These are phyloP conservation scores for Turnera subulata DNA, from an alignment of 345 rosid species.

Conservation along the genomic window DNA sequence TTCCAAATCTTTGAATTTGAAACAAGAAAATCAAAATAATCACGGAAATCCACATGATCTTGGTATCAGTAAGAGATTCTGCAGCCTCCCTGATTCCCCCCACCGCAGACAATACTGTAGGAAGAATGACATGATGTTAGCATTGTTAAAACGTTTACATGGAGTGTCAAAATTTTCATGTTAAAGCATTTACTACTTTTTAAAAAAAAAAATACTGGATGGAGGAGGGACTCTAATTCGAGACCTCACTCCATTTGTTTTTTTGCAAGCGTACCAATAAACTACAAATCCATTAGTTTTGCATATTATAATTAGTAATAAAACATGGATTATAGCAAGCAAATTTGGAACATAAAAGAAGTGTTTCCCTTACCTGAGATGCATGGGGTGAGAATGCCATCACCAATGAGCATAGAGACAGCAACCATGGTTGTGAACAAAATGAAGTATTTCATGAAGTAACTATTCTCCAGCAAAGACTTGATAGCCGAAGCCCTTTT, in stretches of 20 bases:
- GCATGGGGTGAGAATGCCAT: slow-evolving; percentile 56
- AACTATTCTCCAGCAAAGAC: slow-evolving; percentile 30
- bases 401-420: slow-evolving; percentile 62
- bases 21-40: slow-evolving; percentile 35
- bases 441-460: slow-evolving; percentile 30
- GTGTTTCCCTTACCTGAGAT: slow-evolving; percentile 52
- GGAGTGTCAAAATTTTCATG: not conserved
- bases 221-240: too few relatives aligned
- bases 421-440: slow-evolving; percentile 46
- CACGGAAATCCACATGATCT: slow-evolving; percentile 32
- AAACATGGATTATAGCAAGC: not conserved
- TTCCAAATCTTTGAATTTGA: slow-evolving; percentile 42
- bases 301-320: too few relatives aligned
- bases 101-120: slow-evolving; percentile 47
- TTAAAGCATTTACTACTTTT: too few relatives aligned
- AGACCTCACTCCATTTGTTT: too few relatives aligned
- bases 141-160: not conserved
- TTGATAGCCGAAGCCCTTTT: slow-evolving; percentile 30
- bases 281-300: too few relatives aligned
- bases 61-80: slow-evolving; percentile 24
- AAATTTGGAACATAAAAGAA: too few relatives aligned
- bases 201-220: too few relatives aligned
- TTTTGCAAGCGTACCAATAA: too few relatives aligned
- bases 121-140: too few relatives aligned
- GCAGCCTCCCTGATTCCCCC: slow-evolving; percentile 43